These are phyloP conservation scores for Berberis thunbergii DNA, from an alignment of 164 flowering plant species.

Conservation along the genomic window DNA sequence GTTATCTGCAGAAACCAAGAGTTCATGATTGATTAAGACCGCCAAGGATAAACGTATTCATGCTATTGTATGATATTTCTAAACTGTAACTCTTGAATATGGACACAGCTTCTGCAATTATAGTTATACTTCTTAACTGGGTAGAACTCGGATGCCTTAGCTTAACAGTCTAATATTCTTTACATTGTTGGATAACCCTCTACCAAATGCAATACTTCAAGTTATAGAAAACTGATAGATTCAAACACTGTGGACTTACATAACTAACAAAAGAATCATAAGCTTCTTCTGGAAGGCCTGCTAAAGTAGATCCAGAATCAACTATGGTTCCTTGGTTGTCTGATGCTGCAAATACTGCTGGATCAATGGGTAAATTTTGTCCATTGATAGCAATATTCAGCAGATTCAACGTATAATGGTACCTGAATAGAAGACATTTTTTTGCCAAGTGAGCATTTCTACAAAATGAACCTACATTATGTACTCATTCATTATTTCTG, in stretches of 20 bases:
- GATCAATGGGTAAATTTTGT: constrained; percentile 52
- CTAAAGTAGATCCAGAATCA: constrained; percentile 94
- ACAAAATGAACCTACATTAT: no score
- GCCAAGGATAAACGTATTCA: no score
- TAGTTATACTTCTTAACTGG: no score
- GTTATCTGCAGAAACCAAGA: not conserved
- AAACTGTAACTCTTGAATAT: no score
- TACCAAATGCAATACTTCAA: not conserved
- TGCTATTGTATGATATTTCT: no score
- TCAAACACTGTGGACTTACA: not conserved
- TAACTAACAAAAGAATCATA: constrained; percentile 39
- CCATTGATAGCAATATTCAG: constrained; percentile 79
- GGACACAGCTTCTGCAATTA: no score
- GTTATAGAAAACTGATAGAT: not conserved
- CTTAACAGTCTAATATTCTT: no score
- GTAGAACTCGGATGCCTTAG: no score
- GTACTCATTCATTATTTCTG: no score
- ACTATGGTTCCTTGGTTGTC: constrained; percentile 63
- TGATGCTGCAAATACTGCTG: constrained; percentile 68
- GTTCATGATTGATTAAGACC: no score
- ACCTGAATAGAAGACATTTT: constrained; percentile 37
- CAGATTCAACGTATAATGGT: constrained; percentile 83
- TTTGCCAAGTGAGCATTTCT: no score
- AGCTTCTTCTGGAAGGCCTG: constrained; percentile 79
- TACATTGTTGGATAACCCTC: not conserved